phyloP scores from a whole-genome alignment of 2,329 filamentous ascomycete genomes.

The Scytalidium sp. region DNA sequence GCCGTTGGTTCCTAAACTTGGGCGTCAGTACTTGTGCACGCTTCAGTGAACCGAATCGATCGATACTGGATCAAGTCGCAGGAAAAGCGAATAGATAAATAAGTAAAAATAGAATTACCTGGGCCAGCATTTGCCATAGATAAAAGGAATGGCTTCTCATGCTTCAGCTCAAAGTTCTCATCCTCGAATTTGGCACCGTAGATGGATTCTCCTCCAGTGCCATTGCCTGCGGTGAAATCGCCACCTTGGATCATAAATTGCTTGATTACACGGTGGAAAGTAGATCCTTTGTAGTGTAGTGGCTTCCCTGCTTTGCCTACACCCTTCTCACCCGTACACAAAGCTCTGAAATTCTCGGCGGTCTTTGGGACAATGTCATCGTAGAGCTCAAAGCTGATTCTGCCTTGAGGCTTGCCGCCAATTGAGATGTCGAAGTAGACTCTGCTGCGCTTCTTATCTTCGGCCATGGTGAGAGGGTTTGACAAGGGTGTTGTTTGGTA shows the following conservation, averaged over 20 bases:
- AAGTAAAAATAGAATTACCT: conserved; percentile 44
- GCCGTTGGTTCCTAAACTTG: conserved; percentile 78
- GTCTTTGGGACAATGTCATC: conserved; percentile 83
- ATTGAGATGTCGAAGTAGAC: conserved; percentile 95
- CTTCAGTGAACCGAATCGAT: too few species aligned
- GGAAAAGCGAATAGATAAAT: neutral
- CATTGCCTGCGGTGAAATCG: conserved; percentile 93
- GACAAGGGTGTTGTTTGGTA: neutral
- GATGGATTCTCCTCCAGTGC: conserved; percentile 94
- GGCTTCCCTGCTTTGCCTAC: conserved; percentile 76
- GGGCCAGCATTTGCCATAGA: conserved; percentile 98
- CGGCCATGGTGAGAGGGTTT: conserved; percentile 36
- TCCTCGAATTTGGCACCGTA: conserved; percentile 97
- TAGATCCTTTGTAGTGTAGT: conserved; percentile 88
- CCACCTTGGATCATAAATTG: conserved; percentile 98
- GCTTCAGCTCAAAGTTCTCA: conserved; percentile 90
- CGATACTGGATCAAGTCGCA: neutral
- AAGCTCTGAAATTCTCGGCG: conserved; percentile 89
- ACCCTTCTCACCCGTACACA: conserved; percentile 95
- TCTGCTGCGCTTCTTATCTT: conserved; percentile 45
- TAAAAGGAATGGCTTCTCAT: conserved; percentile 88
- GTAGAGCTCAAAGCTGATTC: conserved; percentile 84
- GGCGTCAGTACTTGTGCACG: conserved; percentile 7
- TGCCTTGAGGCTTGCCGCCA: conserved; percentile 68
- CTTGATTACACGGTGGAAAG: conserved; percentile 97